Evolutionary conservation across 1,284 basidiomycete species (phyloP).

Genomic region (Bjerkandera adusta): DNA sequence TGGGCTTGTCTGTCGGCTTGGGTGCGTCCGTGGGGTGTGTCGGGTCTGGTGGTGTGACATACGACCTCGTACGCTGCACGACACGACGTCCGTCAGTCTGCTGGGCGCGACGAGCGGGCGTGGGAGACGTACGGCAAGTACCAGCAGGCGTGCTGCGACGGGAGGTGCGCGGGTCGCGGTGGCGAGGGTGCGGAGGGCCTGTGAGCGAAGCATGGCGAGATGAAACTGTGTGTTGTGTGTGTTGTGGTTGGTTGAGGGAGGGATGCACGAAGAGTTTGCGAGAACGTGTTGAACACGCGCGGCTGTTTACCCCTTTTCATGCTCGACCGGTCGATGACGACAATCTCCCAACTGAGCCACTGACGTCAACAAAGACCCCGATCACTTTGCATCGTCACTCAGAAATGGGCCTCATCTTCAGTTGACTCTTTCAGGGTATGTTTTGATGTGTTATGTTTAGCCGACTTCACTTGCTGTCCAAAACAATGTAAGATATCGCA

Average conservation of each 20-base stretch:
- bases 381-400: no score
- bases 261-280: constrained; percentile 1
- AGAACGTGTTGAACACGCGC: constrained; percentile 2
- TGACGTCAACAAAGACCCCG: constrained; percentile 8
- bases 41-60: constrained; percentile 27
- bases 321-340: constrained; percentile 5
- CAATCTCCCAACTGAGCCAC: constrained; percentile 3
- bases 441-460: no score
- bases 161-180: constrained; percentile 17
- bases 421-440: no score
- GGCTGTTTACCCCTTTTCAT: no score
- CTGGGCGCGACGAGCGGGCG: background rate
- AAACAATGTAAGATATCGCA: no score
- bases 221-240: background rate
- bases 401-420: no score
- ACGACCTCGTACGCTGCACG: constrained; percentile 21
- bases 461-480: no score
- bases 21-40: constrained; percentile 28
- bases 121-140: constrained; percentile 17
- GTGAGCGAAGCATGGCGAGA: constrained; percentile 20
- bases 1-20: constrained; percentile 23
- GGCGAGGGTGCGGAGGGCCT: constrained; percentile 20
- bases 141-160: constrained; percentile 15
- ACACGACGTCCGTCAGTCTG: background rate
- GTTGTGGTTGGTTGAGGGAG: background rate